phyloP scores from a whole-genome alignment of 371 early-diverging fungal genomes.

The Saksenaea oblongispora region DNA sequence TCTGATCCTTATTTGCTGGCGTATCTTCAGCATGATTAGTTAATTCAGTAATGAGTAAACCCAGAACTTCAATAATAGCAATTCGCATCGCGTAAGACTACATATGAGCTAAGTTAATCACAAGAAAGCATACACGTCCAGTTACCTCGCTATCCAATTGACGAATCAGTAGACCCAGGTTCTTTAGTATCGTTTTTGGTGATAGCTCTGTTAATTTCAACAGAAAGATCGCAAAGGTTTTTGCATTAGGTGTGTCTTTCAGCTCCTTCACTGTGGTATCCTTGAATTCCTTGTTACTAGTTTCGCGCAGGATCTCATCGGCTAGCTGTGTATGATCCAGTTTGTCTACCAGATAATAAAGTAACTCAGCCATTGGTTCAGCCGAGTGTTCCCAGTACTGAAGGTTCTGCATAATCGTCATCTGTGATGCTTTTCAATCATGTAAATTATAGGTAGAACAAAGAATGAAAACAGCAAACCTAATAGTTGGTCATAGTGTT shows the following conservation, averaged over 20 bases:
- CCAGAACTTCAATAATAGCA: slow-evolving; percentile 87
- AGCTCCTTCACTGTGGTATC: slow-evolving; percentile 49
- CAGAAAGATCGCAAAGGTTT: slow-evolving; percentile 83
- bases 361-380: slow-evolving; percentile 89
- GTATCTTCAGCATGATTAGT: slow-evolving; percentile 61
- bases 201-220: slow-evolving; percentile 77
- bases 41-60: slow-evolving; percentile 73
- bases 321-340: slow-evolving; percentile 73
- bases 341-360: slow-evolving; percentile 64
- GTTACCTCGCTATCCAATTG: slow-evolving; percentile 88
- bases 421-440: slow-evolving; percentile 64
- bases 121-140: neutral
- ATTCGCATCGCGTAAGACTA: slow-evolving; percentile 84
- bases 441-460: neutral
- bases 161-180: slow-evolving; percentile 78
- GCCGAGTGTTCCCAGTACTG: slow-evolving; percentile 92
- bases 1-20: slow-evolving; percentile 60
- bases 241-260: slow-evolving; percentile 78
- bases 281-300: slow-evolving; percentile 64
- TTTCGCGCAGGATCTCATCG: slow-evolving; percentile 80
- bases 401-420: slow-evolving; percentile 84
- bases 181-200: slow-evolving; percentile 82
- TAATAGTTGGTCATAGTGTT: slow-evolving; percentile 73
- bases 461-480: slow-evolving; percentile 41
- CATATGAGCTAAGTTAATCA: neutral